Conservation (phyloP, 768 basidiomycete genomes). For the Mycena galericulata region DNA sequence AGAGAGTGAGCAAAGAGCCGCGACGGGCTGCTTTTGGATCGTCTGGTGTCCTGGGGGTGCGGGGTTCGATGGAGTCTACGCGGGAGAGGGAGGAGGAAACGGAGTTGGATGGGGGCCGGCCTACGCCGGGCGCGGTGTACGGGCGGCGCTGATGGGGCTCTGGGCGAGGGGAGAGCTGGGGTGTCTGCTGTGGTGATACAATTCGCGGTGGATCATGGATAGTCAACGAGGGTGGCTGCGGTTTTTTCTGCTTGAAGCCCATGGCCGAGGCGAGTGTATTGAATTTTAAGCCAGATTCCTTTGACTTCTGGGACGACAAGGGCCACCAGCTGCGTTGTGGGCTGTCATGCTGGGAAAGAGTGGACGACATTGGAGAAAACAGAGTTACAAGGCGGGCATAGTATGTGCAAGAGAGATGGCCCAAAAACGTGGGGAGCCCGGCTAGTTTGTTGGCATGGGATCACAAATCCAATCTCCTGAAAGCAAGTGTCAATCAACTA, state of each 20-base stretch:
- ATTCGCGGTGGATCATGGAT: constrained; percentile 60
- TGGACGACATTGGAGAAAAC: constrained; percentile 36
- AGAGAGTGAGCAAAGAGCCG: constrained; percentile 70
- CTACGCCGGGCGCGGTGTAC: constrained; percentile 39
- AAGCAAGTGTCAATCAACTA: no score
- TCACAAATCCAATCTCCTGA: no score
- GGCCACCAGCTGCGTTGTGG: constrained; percentile 61
- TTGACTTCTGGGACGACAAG: constrained; percentile 40
- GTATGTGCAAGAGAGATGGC: no score
- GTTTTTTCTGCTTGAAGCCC: constrained; percentile 74
- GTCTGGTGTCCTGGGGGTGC: constrained; percentile 62
- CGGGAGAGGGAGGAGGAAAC: constrained; percentile 68
- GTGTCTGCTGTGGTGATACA: constrained; percentile 25
- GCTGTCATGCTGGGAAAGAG: constrained; percentile 41
- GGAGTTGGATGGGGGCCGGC: constrained; percentile 64
- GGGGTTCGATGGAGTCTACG: constrained; percentile 65
- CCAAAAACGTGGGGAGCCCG: no score
- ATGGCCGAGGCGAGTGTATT: constrained; percentile 71
- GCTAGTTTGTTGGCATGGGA: no score
- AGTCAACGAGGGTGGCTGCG: constrained; percentile 54
- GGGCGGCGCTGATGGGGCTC: constrained; percentile 29
- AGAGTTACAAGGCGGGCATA: not conserved
- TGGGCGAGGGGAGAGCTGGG: constrained; percentile 28
- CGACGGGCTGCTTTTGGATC: constrained; percentile 50
- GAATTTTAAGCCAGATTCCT: constrained; percentile 57